Base-by-base conservation (phyloP, 2,329 filamentous ascomycete genomes). In the Pseudogymnoascus sp. region DNA sequence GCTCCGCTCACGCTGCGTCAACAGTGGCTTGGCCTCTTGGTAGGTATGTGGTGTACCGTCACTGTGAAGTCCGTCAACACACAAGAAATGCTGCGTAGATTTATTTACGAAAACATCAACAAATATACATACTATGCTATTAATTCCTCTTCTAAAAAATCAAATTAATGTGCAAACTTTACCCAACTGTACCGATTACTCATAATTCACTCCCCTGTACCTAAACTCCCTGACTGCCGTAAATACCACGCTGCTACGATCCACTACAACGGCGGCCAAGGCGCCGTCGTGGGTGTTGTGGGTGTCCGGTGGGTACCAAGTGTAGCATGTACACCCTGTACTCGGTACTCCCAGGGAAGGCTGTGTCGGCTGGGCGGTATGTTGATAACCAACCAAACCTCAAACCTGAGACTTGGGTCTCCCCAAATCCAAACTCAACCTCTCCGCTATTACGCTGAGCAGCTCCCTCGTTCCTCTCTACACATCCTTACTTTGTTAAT, bases 361-460 rank as follows among this genome's bases (percentile, higher is more conserved):
- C 50, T 56, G 50, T 56, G 50, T 21, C 17, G 50, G 50, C 50
- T 56, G 29, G 50, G 50, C 50, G 50, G n/a, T 15, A 13, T 33
- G 29, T 33, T 56, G 50, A 33, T 33, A 56, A 56, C 50, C 50
- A 56, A 56, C 50, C 50, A 56, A 56, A 56, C 50, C 29, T 56
- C 50, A 56, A 33, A 56, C 50, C 50, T 56, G 50, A 56, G 50
- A 56, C 50, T 56, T 35, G n/a, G 50, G 50, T 21, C 50, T 56
- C 26, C 50, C 50, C 50, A 56, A 56, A 56, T 7, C 50, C n/a
- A 56, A 35, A 56, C 17, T 56, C 29, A 56, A 56, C 50, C 50
- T 56, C 50, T 35, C 29, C 29, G 21, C 50, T 56, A 21, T 56
- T 56, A 56, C 21, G 50, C 29, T 33, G 50, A 21, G 17, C 50